phyloP scores from a whole-genome alignment of 805 yeast species.

The Saccharomycopsis sp. region DNA sequence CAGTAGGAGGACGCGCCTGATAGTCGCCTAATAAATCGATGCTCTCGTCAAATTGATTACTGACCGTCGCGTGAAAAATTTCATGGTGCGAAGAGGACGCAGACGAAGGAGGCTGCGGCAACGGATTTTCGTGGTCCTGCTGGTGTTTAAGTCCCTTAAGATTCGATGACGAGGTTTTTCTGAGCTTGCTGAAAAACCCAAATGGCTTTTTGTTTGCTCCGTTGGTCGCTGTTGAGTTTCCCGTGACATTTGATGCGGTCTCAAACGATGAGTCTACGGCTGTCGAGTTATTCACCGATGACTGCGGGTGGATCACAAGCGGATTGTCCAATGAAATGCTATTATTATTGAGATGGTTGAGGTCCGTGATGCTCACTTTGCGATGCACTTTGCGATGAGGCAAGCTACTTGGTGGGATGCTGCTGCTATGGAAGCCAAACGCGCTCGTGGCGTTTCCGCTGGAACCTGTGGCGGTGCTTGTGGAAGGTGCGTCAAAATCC shows the following conservation, averaged over 20 bases:
- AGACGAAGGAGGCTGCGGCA: conserved; percentile 1
- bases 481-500: not conserved
- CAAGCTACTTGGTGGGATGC: not conserved
- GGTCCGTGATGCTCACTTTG: conserved; percentile 17
- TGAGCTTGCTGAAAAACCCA: conserved; percentile 14
- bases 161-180: conserved; percentile 4
- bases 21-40: not conserved
- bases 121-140: not conserved
- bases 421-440: not conserved
- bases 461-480: not conserved
- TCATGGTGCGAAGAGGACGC: conserved; percentile 3
- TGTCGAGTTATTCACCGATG: not conserved
- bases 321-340: conserved; percentile 8
- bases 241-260: not conserved
- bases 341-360: conserved; percentile 13
- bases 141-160: not conserved
- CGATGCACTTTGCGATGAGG: conserved; percentile 3
- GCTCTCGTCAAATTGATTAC: not conserved
- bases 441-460: not conserved
- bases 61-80: conserved; percentile 8
- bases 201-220: conserved; percentile 9
- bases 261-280: not conserved
- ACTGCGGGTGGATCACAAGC: not conserved
- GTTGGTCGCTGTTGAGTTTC: not conserved
- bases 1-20: not conserved